Evolutionary conservation across 2,329 filamentous ascomycete genomes (phyloP).

Genomic region (Zalaria obscura): DNA sequence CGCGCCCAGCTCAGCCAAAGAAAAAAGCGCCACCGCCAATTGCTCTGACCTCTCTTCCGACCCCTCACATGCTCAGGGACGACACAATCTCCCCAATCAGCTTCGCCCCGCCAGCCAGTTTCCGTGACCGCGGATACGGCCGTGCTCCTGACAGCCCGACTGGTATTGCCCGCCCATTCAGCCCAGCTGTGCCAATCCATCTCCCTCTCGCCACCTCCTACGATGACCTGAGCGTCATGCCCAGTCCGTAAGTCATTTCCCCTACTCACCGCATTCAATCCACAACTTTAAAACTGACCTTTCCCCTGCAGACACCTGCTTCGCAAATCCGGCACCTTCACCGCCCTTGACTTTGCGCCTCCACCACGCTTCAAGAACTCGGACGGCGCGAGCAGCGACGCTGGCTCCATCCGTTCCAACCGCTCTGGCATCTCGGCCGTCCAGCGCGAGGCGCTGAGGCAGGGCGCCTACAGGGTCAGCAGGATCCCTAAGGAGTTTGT

Average conservation of each 20-base stretch:
- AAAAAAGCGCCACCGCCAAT: conserved; percentile 57
- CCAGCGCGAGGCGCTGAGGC: conserved; percentile 58
- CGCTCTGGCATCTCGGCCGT: conserved; percentile 61
- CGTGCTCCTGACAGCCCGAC: conserved; percentile 44
- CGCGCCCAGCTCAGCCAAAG: conserved; percentile 23
- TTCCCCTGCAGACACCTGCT: conserved; percentile 45
- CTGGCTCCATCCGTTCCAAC: conserved; percentile 48
- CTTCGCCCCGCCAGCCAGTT: conserved; percentile 63
- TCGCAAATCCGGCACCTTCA: conserved; percentile 67
- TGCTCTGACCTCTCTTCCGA: conserved; percentile 63
- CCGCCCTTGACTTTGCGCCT: conserved; percentile 66
- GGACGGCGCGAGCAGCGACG: conserved; percentile 32
- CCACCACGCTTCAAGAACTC: conserved; percentile 57
- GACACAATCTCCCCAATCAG: conserved; percentile 59
- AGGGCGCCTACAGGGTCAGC: conserved; percentile 74
- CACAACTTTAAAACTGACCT: background rate
- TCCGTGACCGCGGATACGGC: conserved; percentile 53
- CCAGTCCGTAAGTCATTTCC: conserved; percentile 65
- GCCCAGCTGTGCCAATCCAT: conserved; percentile 55
- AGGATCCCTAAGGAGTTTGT: conserved; percentile 70
- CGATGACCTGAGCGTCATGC: conserved; percentile 72
- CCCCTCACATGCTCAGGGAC: conserved; percentile 70
- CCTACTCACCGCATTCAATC: conserved; percentile 13
- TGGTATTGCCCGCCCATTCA: conserved; percentile 52
- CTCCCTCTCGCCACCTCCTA: conserved; percentile 73